Percentiles rank a stretch among this genome's conserved stretches.
phyloP scores from a whole-genome alignment of 2,329 filamentous ascomycete genomes.

The Pseudopyrenochaeta lycopersici region DNA sequence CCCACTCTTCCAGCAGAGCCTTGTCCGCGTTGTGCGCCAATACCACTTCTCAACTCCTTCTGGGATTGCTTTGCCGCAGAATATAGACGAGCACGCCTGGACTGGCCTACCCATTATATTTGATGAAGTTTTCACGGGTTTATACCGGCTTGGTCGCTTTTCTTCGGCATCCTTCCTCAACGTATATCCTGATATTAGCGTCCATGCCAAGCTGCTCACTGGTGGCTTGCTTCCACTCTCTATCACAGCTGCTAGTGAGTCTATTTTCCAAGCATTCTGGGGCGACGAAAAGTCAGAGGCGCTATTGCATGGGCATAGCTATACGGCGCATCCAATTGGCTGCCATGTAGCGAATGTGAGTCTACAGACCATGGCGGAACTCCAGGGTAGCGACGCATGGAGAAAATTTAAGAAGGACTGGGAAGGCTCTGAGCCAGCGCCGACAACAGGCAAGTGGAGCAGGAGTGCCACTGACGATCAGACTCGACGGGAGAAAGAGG shows the following conservation, averaged over 20 bases:
- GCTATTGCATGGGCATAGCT: constrained; percentile 84
- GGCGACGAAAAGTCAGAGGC: constrained; percentile 80
- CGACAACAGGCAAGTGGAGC: not conserved
- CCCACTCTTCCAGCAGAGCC: constrained; percentile 78
- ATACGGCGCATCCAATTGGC: constrained; percentile 84
- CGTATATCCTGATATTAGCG: constrained; percentile 75
- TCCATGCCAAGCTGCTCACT: constrained; percentile 85
- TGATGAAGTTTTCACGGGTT: constrained; percentile 87
- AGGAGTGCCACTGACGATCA: not conserved
- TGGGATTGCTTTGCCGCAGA: not conserved
- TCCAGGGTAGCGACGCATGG: constrained; percentile 17
- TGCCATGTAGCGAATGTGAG: constrained; percentile 80
- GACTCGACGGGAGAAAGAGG: not conserved
- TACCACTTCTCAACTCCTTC: constrained; percentile 61
- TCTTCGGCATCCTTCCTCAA: constrained; percentile 75
- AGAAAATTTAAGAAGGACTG: constrained; percentile 3
- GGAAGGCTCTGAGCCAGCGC: not conserved
- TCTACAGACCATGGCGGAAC: constrained; percentile 62
- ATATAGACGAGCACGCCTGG: constrained; percentile 60
- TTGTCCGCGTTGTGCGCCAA: constrained; percentile 72
- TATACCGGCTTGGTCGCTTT: constrained; percentile 81
- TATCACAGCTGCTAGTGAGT: constrained; percentile 76
- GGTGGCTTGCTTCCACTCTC: constrained; percentile 82
- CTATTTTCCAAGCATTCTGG: constrained; percentile 76
- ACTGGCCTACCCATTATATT: constrained; percentile 79